These are phyloP conservation scores for Arthonia radiata DNA, from an alignment of 495 filamentous ascomycete species.

Conservation along the genomic window DNA sequence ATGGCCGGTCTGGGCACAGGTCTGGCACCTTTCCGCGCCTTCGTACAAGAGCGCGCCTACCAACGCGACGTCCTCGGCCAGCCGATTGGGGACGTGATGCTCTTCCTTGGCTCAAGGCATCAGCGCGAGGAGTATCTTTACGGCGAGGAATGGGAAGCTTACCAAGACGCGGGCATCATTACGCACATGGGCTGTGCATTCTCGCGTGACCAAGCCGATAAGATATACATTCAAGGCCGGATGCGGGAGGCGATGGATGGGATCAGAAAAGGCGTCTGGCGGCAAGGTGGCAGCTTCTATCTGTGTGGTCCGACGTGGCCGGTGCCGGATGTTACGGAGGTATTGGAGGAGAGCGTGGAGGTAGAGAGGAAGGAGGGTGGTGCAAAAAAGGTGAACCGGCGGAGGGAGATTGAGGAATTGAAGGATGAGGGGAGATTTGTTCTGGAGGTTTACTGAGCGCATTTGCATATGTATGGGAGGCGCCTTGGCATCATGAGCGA, in stretches of 20 bases:
- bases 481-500: too few relatives aligned
- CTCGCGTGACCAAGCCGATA: constrained; percentile 87
- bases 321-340: constrained; percentile 89
- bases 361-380: constrained; percentile 32
- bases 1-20: constrained; percentile 99
- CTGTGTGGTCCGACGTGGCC: constrained; percentile 97
- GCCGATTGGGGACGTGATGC: constrained; percentile 73
- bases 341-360: constrained; percentile 78
- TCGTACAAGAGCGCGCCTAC: constrained; percentile 92
- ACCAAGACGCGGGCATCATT: constrained; percentile 82
- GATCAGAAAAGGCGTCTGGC: constrained; percentile 70
- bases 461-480: too few relatives aligned
- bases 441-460: constrained; percentile 78
- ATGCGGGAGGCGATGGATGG: constrained; percentile 78
- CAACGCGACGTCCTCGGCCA: constrained; percentile 89
- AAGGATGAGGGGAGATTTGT: constrained; percentile 92
- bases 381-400: constrained; percentile 54
- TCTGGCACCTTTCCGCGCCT: constrained; percentile 90
- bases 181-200: constrained; percentile 86
- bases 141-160: constrained; percentile 98
- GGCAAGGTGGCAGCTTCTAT: constrained; percentile 79
- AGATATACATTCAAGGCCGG: constrained; percentile 97
- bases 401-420: constrained; percentile 82
- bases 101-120: constrained; percentile 93
- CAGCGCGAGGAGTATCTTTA: constrained; percentile 97